Base-by-base conservation (phyloP, 805 yeast species). In the Myxozyma mucilagina region DNA sequence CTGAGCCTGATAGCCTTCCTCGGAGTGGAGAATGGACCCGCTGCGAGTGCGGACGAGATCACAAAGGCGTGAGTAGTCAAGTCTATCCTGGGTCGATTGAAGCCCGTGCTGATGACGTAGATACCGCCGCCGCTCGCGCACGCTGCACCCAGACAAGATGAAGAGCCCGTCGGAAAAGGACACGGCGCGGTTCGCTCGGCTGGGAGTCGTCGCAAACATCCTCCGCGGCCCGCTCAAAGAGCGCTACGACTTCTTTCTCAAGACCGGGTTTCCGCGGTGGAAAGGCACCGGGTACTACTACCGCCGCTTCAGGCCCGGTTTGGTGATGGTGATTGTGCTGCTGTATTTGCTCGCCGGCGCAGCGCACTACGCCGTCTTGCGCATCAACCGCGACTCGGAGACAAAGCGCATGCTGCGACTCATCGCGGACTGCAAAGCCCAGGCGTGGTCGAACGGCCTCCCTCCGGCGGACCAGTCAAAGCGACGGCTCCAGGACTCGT, bases 191-290 rank as follows among this genome's bases (percentile, higher is more conserved):
- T 94, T 86, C 71, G 90, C 93, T 69, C 78, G 93, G 34, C 80
- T 94, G 41, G 88, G 94, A 38, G 73, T 85, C 32, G 88, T 90
- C 24, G 87, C 91, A 38, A 84, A 87, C 69, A 85, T 92, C 57
- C 78, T 92, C 51, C 80, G 93, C 66, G 78, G 80, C 58, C 75
- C 82, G 29, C 82, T 83, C 57, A 79, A 79, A 60, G 84, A 86
- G 52, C 80, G 90, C 7, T 94, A 94, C 73, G 98, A 94, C 73
- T 91, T 84, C 73, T 94, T 89, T 74, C 77, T 89, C 56, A 78
- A 82, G 47, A 82, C 84, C 67, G 97, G 98, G 7, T 93, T 94
- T 75, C 98, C 99, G 6, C 79, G 80, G 63, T 90, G 88, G 82
- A 84, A 85, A 60, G 89, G 85, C 14, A 80, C 84, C 20, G 89